Evolutionary conservation across 768 basidiomycete species (phyloP), one percentile per base, ranked within the genome.

Genomic region (Trametes sanguinea): DNA sequence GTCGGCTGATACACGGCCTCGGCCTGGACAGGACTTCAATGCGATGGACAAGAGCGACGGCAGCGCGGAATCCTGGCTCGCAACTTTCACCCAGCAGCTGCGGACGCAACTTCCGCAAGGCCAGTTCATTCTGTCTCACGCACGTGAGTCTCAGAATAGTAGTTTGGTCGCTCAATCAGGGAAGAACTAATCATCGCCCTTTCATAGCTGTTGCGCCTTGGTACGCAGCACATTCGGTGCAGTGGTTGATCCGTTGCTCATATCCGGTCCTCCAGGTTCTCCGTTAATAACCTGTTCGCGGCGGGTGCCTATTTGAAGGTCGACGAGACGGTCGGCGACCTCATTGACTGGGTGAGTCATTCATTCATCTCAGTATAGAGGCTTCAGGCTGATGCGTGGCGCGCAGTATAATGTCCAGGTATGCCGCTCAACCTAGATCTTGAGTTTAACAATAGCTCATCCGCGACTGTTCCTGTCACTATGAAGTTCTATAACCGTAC

Each of bases 271-370:
- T 35, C 29, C 52, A 72, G 72, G 74, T 79, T 79, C 68, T 69
- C 76, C 6, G 58, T 66, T 1, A 66, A 56, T 37, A 48, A 54
- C 45, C 70, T 69, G 46, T 69, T 65, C 16, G 63, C 70, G 16
- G 68, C 61, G 13, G 85, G 85, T 30, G 87, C 80, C 11, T 88
- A 88, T 67, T 74, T 83, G 30, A 77, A 76, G 54, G 80, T 89
- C 17, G 77, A 88, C 69, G 54, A 76, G 48, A 65, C 73, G 5
- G 84, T 85, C 16, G 87, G 87, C 6, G 75, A 70, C 63, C 71
- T 81, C 22, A 89, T 89, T 67, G 87, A 89, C 71, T 89, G 85
- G 82, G 71, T 86, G 42, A 48, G 66, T 29, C 29, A 1, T 52
- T 32, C 50, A 27, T 51, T 63, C 43, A 37, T 51, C 10, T 54